phyloP scores from a whole-genome alignment of 768 basidiomycete genomes.

The Boletus pseudopeckii region DNA sequence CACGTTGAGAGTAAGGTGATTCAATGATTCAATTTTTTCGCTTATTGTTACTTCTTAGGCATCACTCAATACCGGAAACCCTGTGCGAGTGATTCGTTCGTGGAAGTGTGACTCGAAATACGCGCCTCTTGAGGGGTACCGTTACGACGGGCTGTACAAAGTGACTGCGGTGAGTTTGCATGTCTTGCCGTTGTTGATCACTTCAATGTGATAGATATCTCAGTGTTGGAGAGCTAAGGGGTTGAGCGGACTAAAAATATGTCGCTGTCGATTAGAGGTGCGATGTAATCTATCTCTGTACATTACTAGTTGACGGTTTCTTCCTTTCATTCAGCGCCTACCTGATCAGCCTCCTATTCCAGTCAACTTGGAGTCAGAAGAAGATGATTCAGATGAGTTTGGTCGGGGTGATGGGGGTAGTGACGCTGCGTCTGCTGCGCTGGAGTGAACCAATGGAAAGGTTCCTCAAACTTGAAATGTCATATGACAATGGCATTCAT shows the following conservation, averaged over 20 bases:
- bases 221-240: slow-evolving; percentile 25
- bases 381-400: no score
- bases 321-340: slow-evolving; percentile 17
- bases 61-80: slow-evolving; percentile 17
- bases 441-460: no score
- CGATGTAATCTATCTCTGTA: background rate
- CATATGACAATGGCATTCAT: no score
- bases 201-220: background rate
- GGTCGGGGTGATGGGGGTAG: no score
- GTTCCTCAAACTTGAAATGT: no score
- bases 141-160: slow-evolving; percentile 33
- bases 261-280: slow-evolving; percentile 29
- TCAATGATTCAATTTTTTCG: no score
- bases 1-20: slow-evolving; percentile 16
- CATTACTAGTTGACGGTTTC: background rate
- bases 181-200: background rate
- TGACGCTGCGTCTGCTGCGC: no score
- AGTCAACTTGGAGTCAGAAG: no score
- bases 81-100: slow-evolving; percentile 29
- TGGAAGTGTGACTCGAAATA: slow-evolving; percentile 18
- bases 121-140: slow-evolving; percentile 24
- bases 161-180: slow-evolving; percentile 17
- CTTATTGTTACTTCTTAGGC: slow-evolving; percentile 11
- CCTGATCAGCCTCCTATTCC: slow-evolving; percentile 25
- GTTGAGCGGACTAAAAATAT: slow-evolving; percentile 9